These are phyloP conservation scores for Fraxinus platypoda DNA, from an alignment of 305 asterid genomes.

Conservation along the genomic window DNA sequence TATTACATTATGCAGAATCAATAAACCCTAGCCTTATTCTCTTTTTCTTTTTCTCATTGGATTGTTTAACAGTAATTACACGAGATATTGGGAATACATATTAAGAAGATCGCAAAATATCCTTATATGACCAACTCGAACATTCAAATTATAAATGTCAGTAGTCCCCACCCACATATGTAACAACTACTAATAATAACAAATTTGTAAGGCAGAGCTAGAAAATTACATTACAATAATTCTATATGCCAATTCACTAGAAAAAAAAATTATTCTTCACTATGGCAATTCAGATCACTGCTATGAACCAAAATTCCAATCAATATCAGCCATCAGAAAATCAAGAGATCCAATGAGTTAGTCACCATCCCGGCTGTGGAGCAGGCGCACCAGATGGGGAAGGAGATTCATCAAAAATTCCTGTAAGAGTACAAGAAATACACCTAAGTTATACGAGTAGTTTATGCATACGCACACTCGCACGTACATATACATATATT, in stretches of 20 bases:
- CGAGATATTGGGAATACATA: background rate
- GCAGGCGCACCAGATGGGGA: conserved; percentile 39
- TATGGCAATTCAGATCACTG: background rate
- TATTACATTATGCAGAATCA: too few species aligned
- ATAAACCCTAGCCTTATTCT: too few species aligned
- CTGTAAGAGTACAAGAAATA: conserved; percentile 6
- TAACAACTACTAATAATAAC: background rate
- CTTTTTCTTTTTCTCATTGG: too few species aligned
- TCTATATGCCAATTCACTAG: background rate
- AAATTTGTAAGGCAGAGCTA: background rate
- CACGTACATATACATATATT: background rate
- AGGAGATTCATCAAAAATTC: conserved; percentile 24
- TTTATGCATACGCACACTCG: background rate
- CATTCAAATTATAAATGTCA: background rate
- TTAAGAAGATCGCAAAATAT: too few species aligned
- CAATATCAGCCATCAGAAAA: background rate
- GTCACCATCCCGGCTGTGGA: conserved; percentile 34
- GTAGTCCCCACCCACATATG: background rate
- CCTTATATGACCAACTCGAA: background rate
- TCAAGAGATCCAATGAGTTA: background rate
- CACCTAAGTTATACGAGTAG: background rate
- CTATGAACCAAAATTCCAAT: background rate
- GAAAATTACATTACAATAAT: background rate
- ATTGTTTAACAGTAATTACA: too few species aligned
- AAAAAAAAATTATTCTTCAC: background rate